These are phyloP conservation scores for Capsicum chinense DNA, from an alignment of 257 asterid genomes.

Conservation along the genomic window DNA sequence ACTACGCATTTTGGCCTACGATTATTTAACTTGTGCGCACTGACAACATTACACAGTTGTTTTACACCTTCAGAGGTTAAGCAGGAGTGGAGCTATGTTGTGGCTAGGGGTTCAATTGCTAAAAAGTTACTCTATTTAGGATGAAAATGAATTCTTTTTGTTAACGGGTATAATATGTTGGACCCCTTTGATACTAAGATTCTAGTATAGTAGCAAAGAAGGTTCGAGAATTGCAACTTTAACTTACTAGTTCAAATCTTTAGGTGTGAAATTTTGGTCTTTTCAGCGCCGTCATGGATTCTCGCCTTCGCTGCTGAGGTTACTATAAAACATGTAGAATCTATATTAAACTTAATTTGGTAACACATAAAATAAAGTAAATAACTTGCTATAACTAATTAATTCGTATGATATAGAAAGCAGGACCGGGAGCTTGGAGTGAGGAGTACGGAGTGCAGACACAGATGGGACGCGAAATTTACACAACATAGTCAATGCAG, in stretches of 20 bases:
- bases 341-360: background rate
- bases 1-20: background rate
- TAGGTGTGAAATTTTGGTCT: background rate
- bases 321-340: background rate
- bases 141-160: too few relatives aligned
- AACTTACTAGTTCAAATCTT: too few relatives aligned
- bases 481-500: slow-evolving; percentile 63
- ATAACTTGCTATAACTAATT: background rate
- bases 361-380: background rate
- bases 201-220: background rate
- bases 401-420: slow-evolving; percentile 39
- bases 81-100: background rate
- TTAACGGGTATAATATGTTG: too few relatives aligned
- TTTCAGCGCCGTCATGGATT: background rate
- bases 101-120: background rate
- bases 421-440: slow-evolving; percentile 76
- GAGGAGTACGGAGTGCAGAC: slow-evolving; percentile 86
- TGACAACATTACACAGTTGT: background rate
- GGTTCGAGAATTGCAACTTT: background rate
- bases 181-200: too few relatives aligned
- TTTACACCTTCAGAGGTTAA: background rate
- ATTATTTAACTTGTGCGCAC: background rate
- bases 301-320: background rate
- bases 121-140: background rate
- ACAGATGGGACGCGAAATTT: slow-evolving; percentile 62